Conservation (phyloP, 1,284 basidiomycete species). For the Anthracocystis setariae region DNA sequence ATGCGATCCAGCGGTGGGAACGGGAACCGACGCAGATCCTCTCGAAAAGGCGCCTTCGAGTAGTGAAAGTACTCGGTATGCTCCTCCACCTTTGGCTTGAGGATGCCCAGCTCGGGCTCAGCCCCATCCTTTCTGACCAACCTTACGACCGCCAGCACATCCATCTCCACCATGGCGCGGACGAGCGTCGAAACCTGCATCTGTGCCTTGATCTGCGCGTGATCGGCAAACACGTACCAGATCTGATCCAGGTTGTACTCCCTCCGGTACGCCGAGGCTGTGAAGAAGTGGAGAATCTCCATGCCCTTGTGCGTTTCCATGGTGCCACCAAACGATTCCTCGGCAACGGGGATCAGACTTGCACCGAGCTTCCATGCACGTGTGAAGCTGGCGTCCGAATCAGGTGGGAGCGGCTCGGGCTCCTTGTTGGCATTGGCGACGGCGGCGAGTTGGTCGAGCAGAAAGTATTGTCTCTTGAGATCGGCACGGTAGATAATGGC, state of each 20-base stretch:
- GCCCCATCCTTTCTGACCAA: slow-evolving; percentile 79
- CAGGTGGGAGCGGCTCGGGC: slow-evolving; percentile 71
- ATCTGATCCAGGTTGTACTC: slow-evolving; percentile 87
- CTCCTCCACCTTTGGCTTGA: slow-evolving; percentile 51
- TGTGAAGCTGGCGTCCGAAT: slow-evolving; percentile 77
- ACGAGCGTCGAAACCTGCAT: slow-evolving; percentile 86
- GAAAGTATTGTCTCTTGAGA: slow-evolving; percentile 37
- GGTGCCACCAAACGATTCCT: slow-evolving; percentile 77
- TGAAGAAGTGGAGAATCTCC: slow-evolving; percentile 87
- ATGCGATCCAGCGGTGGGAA: slow-evolving; percentile 84
- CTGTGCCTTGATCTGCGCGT: slow-evolving; percentile 77
- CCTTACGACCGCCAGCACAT: slow-evolving; percentile 79
- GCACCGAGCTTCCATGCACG: slow-evolving; percentile 92
- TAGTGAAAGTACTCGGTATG: slow-evolving; percentile 53
- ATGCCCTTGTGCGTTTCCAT: slow-evolving; percentile 82
- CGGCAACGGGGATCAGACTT: slow-evolving; percentile 79
- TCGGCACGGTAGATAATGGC: slow-evolving; percentile 34
- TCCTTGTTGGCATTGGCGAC: slow-evolving; percentile 67
- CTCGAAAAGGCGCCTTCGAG: slow-evolving; percentile 87
- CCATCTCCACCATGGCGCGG: slow-evolving; percentile 78
- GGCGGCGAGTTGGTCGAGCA: slow-evolving; percentile 53
- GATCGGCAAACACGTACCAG: slow-evolving; percentile 85
- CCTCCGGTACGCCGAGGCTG: slow-evolving; percentile 65
- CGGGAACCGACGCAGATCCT: slow-evolving; percentile 86
- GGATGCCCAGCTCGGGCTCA: slow-evolving; percentile 75